Evolutionary conservation across 306 rosid genomes (phyloP).

Genomic region (Chamaecrista fasciculata): DNA sequence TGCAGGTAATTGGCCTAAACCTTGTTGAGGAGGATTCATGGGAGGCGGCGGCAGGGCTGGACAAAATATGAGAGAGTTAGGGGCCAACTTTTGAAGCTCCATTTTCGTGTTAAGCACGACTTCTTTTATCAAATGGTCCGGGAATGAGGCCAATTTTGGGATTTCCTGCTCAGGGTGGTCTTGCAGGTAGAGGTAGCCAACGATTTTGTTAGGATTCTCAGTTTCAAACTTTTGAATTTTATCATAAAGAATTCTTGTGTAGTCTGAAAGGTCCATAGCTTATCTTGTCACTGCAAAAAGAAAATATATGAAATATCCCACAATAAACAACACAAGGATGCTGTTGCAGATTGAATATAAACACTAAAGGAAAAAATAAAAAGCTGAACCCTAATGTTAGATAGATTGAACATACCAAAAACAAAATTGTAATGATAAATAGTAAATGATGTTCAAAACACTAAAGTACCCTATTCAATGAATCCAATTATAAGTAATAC

Average conservation of each 20-base stretch:
- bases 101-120: slow-evolving; percentile 41
- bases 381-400: background rate
- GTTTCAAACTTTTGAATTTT: slow-evolving; percentile 60
- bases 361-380: background rate
- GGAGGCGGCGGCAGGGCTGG: slow-evolving; percentile 32
- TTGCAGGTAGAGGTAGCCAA: slow-evolving; percentile 61
- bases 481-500: slow-evolving; percentile 11
- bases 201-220: slow-evolving; percentile 51
- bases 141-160: slow-evolving; percentile 47
- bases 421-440: background rate
- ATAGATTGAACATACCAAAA: background rate
- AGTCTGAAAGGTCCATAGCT: slow-evolving; percentile 65
- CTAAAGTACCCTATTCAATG: background rate
- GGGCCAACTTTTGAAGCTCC: slow-evolving; percentile 40
- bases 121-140: slow-evolving; percentile 49
- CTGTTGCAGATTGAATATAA: slow-evolving; percentile 9
- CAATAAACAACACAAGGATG: background rate
- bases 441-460: background rate
- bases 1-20: slow-evolving; percentile 30
- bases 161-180: slow-evolving; percentile 53
- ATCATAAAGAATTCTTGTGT: slow-evolving; percentile 43
- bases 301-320: background rate
- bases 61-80: slow-evolving; percentile 31
- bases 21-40: slow-evolving; percentile 35
- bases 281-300: slow-evolving; percentile 37